Evolutionary conservation across 2,329 filamentous ascomycete species (phyloP), one percentile per base, ranked within the genome.

Genomic region (Talaromyces sp.): DNA sequence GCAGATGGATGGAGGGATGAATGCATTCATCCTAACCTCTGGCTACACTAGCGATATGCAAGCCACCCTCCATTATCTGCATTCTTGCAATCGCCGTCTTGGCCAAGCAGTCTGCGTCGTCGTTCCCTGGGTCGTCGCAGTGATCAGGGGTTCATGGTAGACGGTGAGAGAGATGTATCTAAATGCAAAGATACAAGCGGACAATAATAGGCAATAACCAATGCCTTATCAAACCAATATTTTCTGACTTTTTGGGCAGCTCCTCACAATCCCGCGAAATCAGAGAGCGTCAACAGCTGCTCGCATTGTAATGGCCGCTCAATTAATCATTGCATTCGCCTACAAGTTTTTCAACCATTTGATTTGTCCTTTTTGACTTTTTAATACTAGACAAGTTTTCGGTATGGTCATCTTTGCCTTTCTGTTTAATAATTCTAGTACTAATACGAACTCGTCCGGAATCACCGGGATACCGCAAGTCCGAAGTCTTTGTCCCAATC

Each of bases 401-500:
- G 65, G 67, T 7, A 62, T 69, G n/a, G 68, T 68, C 25, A 64
- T 69, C 25, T 68, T 69, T 60, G 65, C 65, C 33, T 69, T 68
- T 40, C 52, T 68, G 18, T 64, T 63, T 5, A 60, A 63, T 18
- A 62, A 21, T 56, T 60, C 66, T 1, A 63, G 60, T 1, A 60
- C 16, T 25, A 56, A 48, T 44, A 33, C 54, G 1, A 16, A 16
- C 28, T 37, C 28, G 5, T 60, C 31, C 46, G 33, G 6, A 11
- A 31, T 35, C n/a, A 11, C 16, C 12, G 39, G 39, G 14, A 35
- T 59, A 63, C 33, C 56, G 1, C 37, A 63, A n/a, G 66, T 63
- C 6, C 55, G 56, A 28, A 63, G 50, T 21, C 55, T 67, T 1
- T 69, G 65, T 65, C 61, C 66, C 8, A 67, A 54, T 60, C 64